These are phyloP conservation scores for Echria macrotheca DNA, from an alignment of 495 filamentous ascomycete genomes.

Conservation along the genomic window DNA sequence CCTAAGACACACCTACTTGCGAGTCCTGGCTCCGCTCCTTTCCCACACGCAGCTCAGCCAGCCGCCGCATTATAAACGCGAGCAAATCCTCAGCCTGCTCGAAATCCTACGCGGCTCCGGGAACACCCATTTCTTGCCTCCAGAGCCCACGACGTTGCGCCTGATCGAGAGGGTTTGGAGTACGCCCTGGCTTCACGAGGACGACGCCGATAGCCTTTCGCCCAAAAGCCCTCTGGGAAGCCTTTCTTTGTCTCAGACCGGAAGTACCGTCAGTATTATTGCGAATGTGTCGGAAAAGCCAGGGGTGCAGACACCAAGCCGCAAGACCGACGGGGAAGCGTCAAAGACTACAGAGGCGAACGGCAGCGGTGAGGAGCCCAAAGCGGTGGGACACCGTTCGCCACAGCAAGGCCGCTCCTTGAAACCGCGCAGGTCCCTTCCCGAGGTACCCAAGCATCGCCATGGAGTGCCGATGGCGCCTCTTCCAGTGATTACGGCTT, in stretches of 20 bases:
- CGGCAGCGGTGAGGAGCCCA: too few species aligned
- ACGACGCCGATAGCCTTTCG: constrained; percentile 39
- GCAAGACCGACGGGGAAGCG: constrained; percentile 37
- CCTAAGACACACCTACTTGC: constrained; percentile 93
- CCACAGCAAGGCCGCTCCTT: constrained; percentile 22
- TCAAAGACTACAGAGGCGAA: constrained; percentile 12
- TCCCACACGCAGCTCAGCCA: constrained; percentile 83
- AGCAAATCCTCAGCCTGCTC: constrained; percentile 74
- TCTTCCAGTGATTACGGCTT: constrained; percentile 15
- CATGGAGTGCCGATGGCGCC: constrained; percentile 41
- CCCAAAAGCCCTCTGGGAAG: constrained; percentile 46
- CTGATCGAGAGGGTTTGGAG: constrained; percentile 75
- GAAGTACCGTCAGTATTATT: constrained; percentile 61
- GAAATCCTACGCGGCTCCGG: constrained; percentile 55
- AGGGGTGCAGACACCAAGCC: constrained; percentile 76
- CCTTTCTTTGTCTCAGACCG: constrained; percentile 40
- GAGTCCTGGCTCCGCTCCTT: constrained; percentile 85
- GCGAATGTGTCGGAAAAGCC: constrained; percentile 78
- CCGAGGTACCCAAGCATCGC: constrained; percentile 42
- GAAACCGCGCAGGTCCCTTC: constrained; percentile 37
- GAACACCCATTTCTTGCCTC: constrained; percentile 80
- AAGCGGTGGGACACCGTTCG: constrained; percentile 1
- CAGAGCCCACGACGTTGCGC: constrained; percentile 82
- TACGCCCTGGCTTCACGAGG: constrained; percentile 71
- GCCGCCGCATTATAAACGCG: constrained; percentile 83